Evolutionary conservation across 495 filamentous ascomycete genomes (phyloP).

Genomic region (Xylaria telfairii): DNA sequence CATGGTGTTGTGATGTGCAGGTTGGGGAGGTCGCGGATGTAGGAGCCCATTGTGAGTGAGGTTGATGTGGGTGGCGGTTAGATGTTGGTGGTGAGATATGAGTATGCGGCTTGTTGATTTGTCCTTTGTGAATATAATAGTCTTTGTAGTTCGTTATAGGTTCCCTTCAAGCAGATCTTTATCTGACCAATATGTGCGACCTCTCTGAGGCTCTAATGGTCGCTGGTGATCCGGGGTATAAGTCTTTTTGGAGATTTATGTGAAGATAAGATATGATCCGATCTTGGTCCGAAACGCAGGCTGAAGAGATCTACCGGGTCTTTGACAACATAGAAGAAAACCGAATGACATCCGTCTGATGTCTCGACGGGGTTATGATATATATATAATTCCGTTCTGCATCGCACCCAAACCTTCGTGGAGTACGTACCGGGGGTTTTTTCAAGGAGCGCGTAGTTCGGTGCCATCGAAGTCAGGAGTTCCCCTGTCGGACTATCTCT

Average conservation of each 20-base stretch:
- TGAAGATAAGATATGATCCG: neutral
- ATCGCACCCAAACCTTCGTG: neutral
- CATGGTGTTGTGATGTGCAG: constrained; percentile 79
- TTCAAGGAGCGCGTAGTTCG: neutral
- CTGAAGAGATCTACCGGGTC: neutral
- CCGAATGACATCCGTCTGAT: neutral
- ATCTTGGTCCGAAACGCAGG: neutral
- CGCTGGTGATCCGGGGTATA: neutral
- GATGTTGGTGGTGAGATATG: neutral
- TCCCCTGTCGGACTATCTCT: neutral
- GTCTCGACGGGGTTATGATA: neutral
- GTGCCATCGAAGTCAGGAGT: neutral
- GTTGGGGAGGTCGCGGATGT: constrained; percentile 43
- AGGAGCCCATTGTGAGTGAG: constrained; percentile 45
- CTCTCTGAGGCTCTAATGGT: neutral
- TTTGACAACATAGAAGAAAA: neutral
- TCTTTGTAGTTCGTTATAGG: neutral
- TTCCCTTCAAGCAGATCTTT: too few relatives aligned
- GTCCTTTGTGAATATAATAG: neutral
- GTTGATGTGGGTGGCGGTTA: neutral
- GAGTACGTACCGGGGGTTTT: neutral
- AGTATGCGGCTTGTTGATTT: neutral
- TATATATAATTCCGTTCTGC: neutral
- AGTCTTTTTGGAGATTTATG: neutral
- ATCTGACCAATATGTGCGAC: too few relatives aligned